These are phyloP conservation scores for Monosporascus sp. DNA, from an alignment of 2,329 filamentous ascomycete genomes.

Conservation along the genomic window DNA sequence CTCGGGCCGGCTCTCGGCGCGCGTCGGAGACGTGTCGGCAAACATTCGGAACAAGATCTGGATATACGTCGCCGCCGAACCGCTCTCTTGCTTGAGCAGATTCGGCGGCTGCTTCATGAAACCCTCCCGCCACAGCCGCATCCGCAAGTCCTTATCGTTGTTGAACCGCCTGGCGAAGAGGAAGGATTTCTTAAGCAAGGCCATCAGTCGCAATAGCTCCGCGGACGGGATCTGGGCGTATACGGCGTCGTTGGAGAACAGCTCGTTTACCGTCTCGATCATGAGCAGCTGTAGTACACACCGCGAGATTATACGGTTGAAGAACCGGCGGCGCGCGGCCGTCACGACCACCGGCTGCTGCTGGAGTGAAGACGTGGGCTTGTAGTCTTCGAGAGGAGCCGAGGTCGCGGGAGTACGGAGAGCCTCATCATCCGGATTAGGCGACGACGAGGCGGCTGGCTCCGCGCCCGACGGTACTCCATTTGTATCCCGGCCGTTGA, in stretches of 20 bases:
- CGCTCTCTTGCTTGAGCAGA: constrained; percentile 91
- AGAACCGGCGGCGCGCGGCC: constrained; percentile 86
- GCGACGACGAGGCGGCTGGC: constrained; percentile 16
- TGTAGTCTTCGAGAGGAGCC: constrained; percentile 76
- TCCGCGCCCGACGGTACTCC: constrained; percentile 30
- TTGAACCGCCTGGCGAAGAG: constrained; percentile 98
- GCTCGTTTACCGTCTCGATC: constrained; percentile 98
- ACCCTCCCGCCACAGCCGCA: constrained; percentile 90
- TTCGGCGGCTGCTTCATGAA: constrained; percentile 99
- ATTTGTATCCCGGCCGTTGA: constrained; percentile 48
- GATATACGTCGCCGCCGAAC: constrained; percentile 89
- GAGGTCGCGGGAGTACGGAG: constrained; percentile 22
- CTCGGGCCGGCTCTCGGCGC: constrained; percentile 70
- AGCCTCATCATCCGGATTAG: constrained; percentile 15
- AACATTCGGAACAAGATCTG: constrained; percentile 97
- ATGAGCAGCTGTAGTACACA: constrained; percentile 96
- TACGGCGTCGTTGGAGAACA: constrained; percentile 95
- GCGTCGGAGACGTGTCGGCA: constrained; percentile 78
- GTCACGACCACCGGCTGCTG: constrained; percentile 91
- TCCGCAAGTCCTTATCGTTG: constrained; percentile 90
- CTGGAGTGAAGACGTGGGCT: constrained; percentile 68
- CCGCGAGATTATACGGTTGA: constrained; percentile 98
- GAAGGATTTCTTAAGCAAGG: constrained; percentile 89
- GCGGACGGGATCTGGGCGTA: constrained; percentile 88
- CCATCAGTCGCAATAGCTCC: constrained; percentile 89